These are phyloP conservation scores for Trichophyton verrucosum DNA, from an alignment of 2,329 filamentous ascomycete species.

Conservation along the genomic window DNA sequence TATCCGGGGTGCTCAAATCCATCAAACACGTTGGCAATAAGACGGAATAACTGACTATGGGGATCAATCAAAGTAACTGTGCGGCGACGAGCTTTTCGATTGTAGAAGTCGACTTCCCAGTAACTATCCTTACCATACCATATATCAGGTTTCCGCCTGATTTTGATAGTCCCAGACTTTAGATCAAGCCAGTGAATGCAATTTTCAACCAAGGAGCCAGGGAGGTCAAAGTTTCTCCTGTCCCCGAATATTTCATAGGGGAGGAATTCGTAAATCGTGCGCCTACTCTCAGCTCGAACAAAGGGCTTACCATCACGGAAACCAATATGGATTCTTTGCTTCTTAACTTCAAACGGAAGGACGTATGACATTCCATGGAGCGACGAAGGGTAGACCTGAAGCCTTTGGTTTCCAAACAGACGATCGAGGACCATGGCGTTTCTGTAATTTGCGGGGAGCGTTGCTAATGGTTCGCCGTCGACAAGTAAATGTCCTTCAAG, in stretches of 20 bases:
- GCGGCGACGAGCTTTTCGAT: conserved; percentile 18
- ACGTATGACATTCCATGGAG: conserved; percentile 22
- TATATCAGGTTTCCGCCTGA: conserved; percentile 17
- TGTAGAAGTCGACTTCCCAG: conserved; percentile 21
- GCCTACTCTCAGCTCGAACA: conserved; percentile 19
- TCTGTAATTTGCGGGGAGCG: conserved; percentile 20
- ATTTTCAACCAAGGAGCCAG: conserved; percentile 26
- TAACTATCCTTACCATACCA: conserved; percentile 20
- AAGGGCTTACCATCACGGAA: conserved; percentile 20
- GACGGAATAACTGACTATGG: conserved; percentile 29
- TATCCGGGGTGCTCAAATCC: conserved; percentile 37
- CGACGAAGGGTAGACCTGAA: conserved; percentile 15
- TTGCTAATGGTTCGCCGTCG: conserved; percentile 20
- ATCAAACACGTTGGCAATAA: conserved; percentile 31
- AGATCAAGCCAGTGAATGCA: conserved; percentile 39
- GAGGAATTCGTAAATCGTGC: conserved; percentile 20
- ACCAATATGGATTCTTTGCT: conserved; percentile 17
- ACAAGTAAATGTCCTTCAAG: conserved; percentile 25
- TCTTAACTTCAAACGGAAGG: conserved; percentile 19
- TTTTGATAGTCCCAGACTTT: conserved; percentile 19
- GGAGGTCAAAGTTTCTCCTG: conserved; percentile 18
- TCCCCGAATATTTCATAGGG: conserved; percentile 18
- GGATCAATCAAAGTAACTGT: conserved; percentile 26
- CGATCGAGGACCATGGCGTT: conserved; percentile 15
- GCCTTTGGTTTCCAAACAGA: conserved; percentile 17